Evolutionary conservation across 768 basidiomycete species (phyloP), one percentile per base, ranked within the genome.

Genomic region (Sutorius australiensis): DNA sequence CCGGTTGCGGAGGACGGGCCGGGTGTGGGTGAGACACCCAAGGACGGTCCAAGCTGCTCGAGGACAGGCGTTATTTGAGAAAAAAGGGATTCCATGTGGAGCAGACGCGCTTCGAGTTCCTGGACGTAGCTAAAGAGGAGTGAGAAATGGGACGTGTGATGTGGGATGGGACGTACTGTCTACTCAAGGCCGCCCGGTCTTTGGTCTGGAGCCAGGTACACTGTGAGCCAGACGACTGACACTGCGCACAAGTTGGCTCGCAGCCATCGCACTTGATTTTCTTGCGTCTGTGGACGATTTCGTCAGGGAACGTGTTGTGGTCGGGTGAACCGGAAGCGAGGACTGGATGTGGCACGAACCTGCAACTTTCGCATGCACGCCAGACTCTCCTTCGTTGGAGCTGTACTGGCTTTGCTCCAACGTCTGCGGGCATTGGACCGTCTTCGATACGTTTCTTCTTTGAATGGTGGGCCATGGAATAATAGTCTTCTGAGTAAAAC

Each of bases 171-270:
- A 78, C 91, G 58, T 67, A 93, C 91, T 93, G 91, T 77, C 91
- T 79, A 66, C 92, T 93, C 57, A 92, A 73, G 5, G 91, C 91
- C 21, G 91, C 91, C 63, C 91, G 83, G 71, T 93, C 91, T 73
- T 91, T 92, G 6, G 91, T 93, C 72, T 93, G 91, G 39, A 92
- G 75, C 91, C 91, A 93, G 40, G 87, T 89, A 65, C 91, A 93
- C 60, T 84, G 81, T 1, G 87, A 86, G 42, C 82, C 83, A 7
- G 89, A 86, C 39, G 81, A 73, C 16, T 80, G 67, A 65, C 91
- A 93, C 64, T 92, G 91, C 0, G 88, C 86, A 61, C 91, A 93
- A 11, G 85, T 87, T 12, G 91, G 91, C 66, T 93, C 91, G 62
- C 76, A 80, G 58, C 91, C 91, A 73, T 93, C 91, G 71, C 91